A percentile compares a stretch with the other conserved stretches of the same genome.
These are phyloP conservation scores for Quercus gilva DNA, from an alignment of 306 rosid species.

Conservation along the genomic window DNA sequence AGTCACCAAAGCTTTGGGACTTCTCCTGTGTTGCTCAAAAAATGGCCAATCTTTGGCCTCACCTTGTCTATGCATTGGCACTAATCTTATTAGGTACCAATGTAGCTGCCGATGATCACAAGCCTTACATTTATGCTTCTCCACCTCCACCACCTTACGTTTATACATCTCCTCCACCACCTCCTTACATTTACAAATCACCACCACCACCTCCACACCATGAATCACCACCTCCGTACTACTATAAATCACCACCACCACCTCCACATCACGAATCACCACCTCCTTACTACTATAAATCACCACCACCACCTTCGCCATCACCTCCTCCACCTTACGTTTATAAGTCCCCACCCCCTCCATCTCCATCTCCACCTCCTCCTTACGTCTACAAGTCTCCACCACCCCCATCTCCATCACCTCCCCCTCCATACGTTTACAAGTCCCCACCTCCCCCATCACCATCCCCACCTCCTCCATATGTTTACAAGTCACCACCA, in stretches of 20 bases:
- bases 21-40: neutral
- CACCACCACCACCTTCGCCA: neutral
- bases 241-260: neutral
- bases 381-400: neutral
- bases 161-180: neutral
- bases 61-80: slow-evolving; percentile 22
- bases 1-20: neutral
- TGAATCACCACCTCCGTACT: neutral
- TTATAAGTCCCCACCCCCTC: too few species aligned
- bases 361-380: too few species aligned
- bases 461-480: neutral
- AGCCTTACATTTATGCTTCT: slow-evolving; percentile 18
- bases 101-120: slow-evolving; percentile 24
- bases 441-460: neutral
- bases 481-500: neutral
- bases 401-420: neutral
- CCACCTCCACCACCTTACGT: neutral
- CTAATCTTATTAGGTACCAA: slow-evolving; percentile 22
- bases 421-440: neutral
- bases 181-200: neutral
- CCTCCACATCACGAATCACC: neutral
- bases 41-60: slow-evolving; percentile 33
- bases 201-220: neutral
- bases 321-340: neutral
- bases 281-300: neutral